phyloP scores from a whole-genome alignment of 371 early-diverging fungal species.

The Mycotypha africana region DNA sequence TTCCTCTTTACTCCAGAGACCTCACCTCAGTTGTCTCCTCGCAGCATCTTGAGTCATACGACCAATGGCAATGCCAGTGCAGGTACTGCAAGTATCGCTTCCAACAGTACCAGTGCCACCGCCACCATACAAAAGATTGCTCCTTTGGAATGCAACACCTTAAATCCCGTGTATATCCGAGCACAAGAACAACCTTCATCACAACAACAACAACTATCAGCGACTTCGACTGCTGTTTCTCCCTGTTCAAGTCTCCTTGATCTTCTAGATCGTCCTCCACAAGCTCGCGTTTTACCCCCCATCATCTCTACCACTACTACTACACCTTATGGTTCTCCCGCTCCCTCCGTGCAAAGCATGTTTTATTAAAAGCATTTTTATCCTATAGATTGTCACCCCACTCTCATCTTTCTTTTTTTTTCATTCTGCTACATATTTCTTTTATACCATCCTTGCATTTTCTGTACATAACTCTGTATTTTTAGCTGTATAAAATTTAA shows the following conservation, averaged over 20 bases:
- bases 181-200: background rate
- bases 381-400: background rate
- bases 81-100: too few species aligned
- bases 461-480: too few species aligned
- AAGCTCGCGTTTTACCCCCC: slow-evolving; percentile 39
- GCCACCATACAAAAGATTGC: slow-evolving; percentile 8
- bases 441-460: too few species aligned
- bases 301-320: slow-evolving; percentile 15
- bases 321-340: background rate
- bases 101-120: slow-evolving; percentile 6
- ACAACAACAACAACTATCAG: slow-evolving; percentile 1
- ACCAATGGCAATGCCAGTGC: too few species aligned
- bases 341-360: slow-evolving; percentile 4
- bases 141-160: slow-evolving; percentile 26
- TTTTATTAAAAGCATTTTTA: background rate
- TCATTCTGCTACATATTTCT: background rate
- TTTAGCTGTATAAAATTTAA: too few species aligned
- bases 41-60: slow-evolving; percentile 1
- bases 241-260: slow-evolving; percentile 23
- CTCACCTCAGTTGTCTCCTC: slow-evolving; percentile 35
- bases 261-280: slow-evolving; percentile 35
- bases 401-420: background rate
- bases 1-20: slow-evolving; percentile 38
- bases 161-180: slow-evolving; percentile 16
- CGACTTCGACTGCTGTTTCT: too few species aligned